Evolutionary conservation across 441 rosid genomes (phyloP).

Genomic region (Adansonia gregorii): DNA sequence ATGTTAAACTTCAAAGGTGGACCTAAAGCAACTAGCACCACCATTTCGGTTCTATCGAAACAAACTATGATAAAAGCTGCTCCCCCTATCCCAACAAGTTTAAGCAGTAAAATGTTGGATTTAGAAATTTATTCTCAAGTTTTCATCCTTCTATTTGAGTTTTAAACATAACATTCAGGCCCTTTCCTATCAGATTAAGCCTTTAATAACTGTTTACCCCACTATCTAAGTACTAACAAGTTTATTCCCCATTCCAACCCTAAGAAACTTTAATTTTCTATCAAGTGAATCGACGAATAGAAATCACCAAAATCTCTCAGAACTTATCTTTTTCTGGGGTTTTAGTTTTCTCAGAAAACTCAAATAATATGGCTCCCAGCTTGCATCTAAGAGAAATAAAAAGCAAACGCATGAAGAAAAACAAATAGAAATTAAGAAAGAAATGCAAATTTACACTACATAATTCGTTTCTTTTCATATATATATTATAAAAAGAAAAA

Average conservation of each 20-base stretch:
- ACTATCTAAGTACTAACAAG: not conserved
- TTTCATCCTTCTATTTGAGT: not conserved
- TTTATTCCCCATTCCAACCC: no score
- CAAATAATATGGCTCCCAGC: not conserved
- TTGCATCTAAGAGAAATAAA: not conserved
- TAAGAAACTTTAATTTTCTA: no score
- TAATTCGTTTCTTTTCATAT: not conserved
- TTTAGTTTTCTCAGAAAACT: not conserved
- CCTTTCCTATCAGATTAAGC: not conserved
- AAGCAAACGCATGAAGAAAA: no score
- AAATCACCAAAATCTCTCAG: not conserved
- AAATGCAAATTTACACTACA: not conserved
- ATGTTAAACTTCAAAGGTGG: not conserved
- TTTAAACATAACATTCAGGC: not conserved
- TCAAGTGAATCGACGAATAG: no score
- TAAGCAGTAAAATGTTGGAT: not conserved
- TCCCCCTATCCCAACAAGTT: not conserved
- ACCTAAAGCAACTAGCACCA: not conserved
- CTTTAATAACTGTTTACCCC: not conserved
- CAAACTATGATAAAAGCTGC: not conserved
- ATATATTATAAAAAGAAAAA: not conserved
- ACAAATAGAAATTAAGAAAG: no score
- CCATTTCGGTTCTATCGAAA: not conserved
- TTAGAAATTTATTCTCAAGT: conserved; percentile 4
- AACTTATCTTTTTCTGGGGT: not conserved